A percentile compares a stretch with the other conserved stretches of the same genome.
These are phyloP conservation scores for Nematocida minor DNA, from an alignment of 371 early-diverging fungal genomes.

Conservation along the genomic window DNA sequence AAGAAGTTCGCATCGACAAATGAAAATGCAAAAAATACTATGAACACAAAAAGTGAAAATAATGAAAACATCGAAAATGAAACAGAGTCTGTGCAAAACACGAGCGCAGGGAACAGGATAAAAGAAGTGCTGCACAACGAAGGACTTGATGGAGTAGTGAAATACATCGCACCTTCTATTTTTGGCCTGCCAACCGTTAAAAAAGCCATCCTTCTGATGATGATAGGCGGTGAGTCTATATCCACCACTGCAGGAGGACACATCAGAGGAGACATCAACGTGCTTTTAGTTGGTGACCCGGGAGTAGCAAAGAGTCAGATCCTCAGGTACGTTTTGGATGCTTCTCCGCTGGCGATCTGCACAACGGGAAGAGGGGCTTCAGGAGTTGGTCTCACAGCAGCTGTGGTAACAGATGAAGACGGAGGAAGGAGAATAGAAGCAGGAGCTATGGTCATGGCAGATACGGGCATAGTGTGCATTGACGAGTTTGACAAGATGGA, in stretches of 20 bases:
- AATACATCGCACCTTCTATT: conserved; percentile 87
- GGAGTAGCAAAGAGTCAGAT: conserved; percentile 91
- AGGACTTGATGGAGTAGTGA: conserved; percentile 39
- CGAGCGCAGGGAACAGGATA: neutral
- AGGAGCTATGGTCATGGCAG: conserved; percentile 98
- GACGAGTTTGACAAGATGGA: conserved; percentile 99
- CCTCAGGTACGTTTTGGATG: conserved; percentile 75
- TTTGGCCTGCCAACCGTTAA: conserved; percentile 91
- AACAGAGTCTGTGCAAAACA: no score
- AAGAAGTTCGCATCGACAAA: no score
- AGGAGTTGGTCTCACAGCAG: conserved; percentile 93
- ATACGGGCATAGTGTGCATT: conserved; percentile 92
- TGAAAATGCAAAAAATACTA: conserved; percentile 13
- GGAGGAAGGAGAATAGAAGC: conserved; percentile 75
- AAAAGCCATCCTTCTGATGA: conserved; percentile 79
- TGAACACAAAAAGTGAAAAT: no score
- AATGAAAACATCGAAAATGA: no score
- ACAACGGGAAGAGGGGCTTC: conserved; percentile 89
- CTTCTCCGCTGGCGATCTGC: conserved; percentile 79
- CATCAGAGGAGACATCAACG: conserved; percentile 72
- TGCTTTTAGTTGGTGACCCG: conserved; percentile 89
- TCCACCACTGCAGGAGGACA: neutral
- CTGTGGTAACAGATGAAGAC: conserved; percentile 77
- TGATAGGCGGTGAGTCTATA: conserved; percentile 78
- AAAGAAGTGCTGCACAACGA: neutral